A percentile compares a stretch with the other conserved stretches of the same genome.
phyloP scores from a whole-genome alignment of 2,329 filamentous ascomycete genomes.

The Aspergillus felis region DNA sequence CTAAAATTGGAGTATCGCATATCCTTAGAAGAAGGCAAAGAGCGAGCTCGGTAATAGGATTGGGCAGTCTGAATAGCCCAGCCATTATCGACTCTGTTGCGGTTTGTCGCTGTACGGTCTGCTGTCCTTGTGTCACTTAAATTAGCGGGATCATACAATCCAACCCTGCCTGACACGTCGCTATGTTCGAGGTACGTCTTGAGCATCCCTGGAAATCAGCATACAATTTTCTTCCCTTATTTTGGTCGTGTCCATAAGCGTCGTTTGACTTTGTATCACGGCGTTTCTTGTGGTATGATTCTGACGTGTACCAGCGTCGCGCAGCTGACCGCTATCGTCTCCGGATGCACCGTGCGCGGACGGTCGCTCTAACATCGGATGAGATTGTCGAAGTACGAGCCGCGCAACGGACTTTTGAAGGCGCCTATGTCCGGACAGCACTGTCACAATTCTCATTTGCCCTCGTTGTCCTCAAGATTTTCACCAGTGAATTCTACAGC shows the following conservation, averaged over 20 bases:
- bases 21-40: background rate
- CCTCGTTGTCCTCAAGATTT: slow-evolving; percentile 91
- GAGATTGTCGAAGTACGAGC: slow-evolving; percentile 94
- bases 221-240: background rate
- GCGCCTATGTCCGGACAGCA: slow-evolving; percentile 91
- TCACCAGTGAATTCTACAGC: slow-evolving; percentile 92
- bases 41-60: background rate
- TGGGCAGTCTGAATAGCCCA: background rate
- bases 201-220: background rate
- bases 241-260: background rate
- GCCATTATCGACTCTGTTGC: background rate
- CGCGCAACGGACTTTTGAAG: slow-evolving; percentile 93
- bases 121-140: background rate
- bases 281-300: background rate
- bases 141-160: background rate
- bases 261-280: background rate
- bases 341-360: slow-evolving; percentile 77
- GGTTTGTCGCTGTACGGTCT: background rate
- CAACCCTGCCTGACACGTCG: slow-evolving; percentile 1
- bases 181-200: slow-evolving; percentile 28
- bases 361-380: slow-evolving; percentile 72
- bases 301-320: slow-evolving; percentile 49
- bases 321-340: slow-evolving; percentile 72
- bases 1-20: background rate
- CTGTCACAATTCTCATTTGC: slow-evolving; percentile 94